Percentiles rank a stretch among this genome's conserved stretches.
Conservation (phyloP, 805 yeast species). For the Millerozyma miso region DNA sequence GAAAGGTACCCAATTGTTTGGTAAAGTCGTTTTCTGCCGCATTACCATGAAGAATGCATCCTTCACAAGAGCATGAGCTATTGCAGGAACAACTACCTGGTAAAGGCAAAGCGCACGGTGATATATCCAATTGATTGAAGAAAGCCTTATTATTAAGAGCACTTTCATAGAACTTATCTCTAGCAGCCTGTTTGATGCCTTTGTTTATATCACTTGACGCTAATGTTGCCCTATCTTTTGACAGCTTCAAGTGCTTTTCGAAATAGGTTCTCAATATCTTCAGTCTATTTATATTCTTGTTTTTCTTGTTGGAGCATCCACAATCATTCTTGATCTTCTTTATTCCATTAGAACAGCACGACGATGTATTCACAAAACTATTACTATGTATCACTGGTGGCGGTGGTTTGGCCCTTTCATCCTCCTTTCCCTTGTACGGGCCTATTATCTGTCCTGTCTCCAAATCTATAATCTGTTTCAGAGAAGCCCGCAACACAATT, state of each 20-base stretch:
- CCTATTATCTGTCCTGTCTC: constrained; percentile 36
- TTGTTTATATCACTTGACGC: constrained; percentile 4
- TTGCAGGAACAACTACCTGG: constrained; percentile 36
- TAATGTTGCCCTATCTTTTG: background rate
- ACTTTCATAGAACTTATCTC: constrained; percentile 9
- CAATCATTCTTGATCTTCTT: constrained; percentile 21
- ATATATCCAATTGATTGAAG: constrained; percentile 8
- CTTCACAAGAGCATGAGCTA: constrained; percentile 33
- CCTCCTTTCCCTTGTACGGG: constrained; percentile 24
- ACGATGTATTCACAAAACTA: constrained; percentile 32
- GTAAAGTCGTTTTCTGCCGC: background rate
- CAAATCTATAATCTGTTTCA: constrained; percentile 38
- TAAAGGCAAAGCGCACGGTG: constrained; percentile 25
- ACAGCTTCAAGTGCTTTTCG: constrained; percentile 17
- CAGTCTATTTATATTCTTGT: constrained; percentile 28
- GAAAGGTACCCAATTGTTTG: background rate
- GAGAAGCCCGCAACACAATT: constrained; percentile 32
- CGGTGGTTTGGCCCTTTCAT: constrained; percentile 14
- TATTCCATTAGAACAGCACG: constrained; percentile 25
- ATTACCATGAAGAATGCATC: constrained; percentile 30
- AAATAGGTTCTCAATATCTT: constrained; percentile 31
- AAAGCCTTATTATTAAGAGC: background rate
- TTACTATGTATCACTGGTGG: constrained; percentile 23
- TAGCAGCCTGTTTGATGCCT: constrained; percentile 1
- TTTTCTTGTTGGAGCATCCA: constrained; percentile 25